These are phyloP conservation scores for Tulasnella calospora DNA, from an alignment of 768 basidiomycete genomes.

Conservation along the genomic window DNA sequence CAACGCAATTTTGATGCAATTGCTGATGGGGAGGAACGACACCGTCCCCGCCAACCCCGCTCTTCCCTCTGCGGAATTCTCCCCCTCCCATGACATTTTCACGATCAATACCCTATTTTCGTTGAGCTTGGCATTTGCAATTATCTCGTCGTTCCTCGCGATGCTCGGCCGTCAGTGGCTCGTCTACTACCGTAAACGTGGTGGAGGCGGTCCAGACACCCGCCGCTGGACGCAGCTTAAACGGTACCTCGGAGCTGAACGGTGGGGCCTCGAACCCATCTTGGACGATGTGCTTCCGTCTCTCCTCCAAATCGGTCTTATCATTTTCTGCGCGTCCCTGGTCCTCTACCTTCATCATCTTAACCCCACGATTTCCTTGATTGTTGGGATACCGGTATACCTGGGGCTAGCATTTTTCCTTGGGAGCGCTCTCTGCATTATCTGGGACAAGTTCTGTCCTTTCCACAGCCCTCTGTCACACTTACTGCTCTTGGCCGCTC, in stretches of 20 bases:
- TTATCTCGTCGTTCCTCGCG: background rate
- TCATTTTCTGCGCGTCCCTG: background rate
- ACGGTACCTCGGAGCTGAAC: background rate
- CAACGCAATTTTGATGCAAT: background rate
- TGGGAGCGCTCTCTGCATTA: background rate
- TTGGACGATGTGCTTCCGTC: background rate
- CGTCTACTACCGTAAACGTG: background rate
- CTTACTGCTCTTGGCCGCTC: background rate
- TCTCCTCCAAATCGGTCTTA: background rate
- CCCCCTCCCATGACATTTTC: background rate
- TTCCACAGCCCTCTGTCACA: background rate
- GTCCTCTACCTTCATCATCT: background rate
- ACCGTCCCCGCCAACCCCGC: background rate
- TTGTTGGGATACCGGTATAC: background rate
- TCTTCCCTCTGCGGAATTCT: background rate
- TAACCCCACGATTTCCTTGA: background rate
- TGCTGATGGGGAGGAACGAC: background rate
- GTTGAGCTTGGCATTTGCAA: background rate
- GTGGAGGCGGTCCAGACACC: background rate
- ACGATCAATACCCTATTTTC: background rate
- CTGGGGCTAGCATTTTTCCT: background rate
- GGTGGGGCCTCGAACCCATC: background rate
- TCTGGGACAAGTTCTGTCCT: background rate
- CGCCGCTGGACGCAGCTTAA: background rate
- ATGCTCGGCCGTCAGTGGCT: background rate